These are phyloP conservation scores for Pythium angustatum DNA, from an alignment of 352 stramenopile species.

Conservation along the genomic window DNA sequence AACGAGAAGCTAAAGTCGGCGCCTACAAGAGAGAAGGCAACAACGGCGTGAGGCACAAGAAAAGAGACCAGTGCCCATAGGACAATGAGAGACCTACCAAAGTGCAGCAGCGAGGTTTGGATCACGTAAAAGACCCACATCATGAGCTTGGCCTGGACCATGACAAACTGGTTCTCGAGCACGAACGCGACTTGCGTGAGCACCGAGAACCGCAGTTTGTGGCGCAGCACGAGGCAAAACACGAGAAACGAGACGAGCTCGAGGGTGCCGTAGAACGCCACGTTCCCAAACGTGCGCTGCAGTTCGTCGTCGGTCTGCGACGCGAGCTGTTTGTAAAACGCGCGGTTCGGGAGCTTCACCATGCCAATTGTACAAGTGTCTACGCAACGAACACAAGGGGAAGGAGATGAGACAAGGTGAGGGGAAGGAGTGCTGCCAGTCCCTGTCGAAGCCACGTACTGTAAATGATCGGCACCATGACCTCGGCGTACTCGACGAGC, in stretches of 20 bases:
- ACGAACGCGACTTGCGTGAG: slow-evolving; percentile 20
- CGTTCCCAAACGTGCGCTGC: not conserved
- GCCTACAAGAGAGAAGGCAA: not conserved
- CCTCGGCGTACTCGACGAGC: not conserved
- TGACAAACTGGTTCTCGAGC: slow-evolving; percentile 14
- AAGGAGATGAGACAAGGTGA: too few relatives aligned
- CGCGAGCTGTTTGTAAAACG: slow-evolving; percentile 8
- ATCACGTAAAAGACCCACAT: slow-evolving; percentile 16
- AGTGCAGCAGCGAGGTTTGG: slow-evolving; percentile 12
- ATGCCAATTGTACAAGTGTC: slow-evolving; percentile 12
- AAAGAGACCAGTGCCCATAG: too few relatives aligned
- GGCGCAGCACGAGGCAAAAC: slow-evolving; percentile 7
- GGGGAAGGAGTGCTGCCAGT: too few relatives aligned
- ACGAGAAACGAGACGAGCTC: slow-evolving; percentile 11
- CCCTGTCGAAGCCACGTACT: too few relatives aligned
- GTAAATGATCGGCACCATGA: not conserved
- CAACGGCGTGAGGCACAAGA: too few relatives aligned
- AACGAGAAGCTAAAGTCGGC: slow-evolving; percentile 18
- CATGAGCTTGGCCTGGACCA: slow-evolving; percentile 8
- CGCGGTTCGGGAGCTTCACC: slow-evolving; percentile 8
- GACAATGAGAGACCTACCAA: not conserved
- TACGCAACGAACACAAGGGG: too few relatives aligned
- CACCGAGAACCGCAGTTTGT: slow-evolving; percentile 10
- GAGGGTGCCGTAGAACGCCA: not conserved
- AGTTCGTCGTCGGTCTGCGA: slow-evolving; percentile 8